A percentile compares a stretch with the other conserved stretches of the same genome.
Conservation (phyloP, 2,329 filamentous ascomycete genomes). For the Pseudogymnoascus sp. region DNA sequence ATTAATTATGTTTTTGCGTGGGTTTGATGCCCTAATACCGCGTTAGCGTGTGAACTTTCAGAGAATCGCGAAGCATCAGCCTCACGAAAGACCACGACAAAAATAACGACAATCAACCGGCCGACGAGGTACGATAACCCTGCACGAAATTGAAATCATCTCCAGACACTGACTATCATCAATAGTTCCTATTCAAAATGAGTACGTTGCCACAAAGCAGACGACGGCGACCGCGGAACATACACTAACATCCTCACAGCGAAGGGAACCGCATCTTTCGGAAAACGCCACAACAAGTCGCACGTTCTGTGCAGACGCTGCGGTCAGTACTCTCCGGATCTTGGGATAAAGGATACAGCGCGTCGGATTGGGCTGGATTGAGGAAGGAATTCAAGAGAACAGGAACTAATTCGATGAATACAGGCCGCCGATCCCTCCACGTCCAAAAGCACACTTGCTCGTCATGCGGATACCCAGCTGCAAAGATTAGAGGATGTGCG, state of each 20-base stretch:
- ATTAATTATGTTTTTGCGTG: constrained; percentile 7
- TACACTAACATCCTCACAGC: constrained; percentile 22
- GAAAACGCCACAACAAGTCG: constrained; percentile 29
- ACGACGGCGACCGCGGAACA: constrained; percentile 9
- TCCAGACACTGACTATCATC: constrained; percentile 11
- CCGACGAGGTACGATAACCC: constrained; percentile 17
- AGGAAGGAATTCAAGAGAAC: constrained; percentile 1
- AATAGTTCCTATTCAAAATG: constrained; percentile 25
- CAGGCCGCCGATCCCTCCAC: constrained; percentile 94
- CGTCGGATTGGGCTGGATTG: constrained; percentile 2
- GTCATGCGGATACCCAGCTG: constrained; percentile 90
- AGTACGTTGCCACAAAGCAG: constrained; percentile 20
- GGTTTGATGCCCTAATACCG: constrained; percentile 9
- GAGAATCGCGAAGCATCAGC: constrained; percentile 9
- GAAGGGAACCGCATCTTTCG: constrained; percentile 28
- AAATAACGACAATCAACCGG: constrained; percentile 18
- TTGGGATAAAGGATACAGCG: background rate
- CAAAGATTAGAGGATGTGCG: constrained; percentile 98
- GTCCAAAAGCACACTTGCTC: constrained; percentile 99
- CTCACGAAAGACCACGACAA: constrained; percentile 12
- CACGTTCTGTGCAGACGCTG: constrained; percentile 30
- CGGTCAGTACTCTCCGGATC: constrained; percentile 23
- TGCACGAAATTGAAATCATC: background rate
- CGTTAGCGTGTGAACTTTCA: constrained; percentile 10
- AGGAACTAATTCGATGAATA: constrained; percentile 10